Evolutionary conservation across 2,329 filamentous ascomycete species (phyloP), one percentile per base, ranked within the genome.

Genomic region (Fusarium verticillioides): DNA sequence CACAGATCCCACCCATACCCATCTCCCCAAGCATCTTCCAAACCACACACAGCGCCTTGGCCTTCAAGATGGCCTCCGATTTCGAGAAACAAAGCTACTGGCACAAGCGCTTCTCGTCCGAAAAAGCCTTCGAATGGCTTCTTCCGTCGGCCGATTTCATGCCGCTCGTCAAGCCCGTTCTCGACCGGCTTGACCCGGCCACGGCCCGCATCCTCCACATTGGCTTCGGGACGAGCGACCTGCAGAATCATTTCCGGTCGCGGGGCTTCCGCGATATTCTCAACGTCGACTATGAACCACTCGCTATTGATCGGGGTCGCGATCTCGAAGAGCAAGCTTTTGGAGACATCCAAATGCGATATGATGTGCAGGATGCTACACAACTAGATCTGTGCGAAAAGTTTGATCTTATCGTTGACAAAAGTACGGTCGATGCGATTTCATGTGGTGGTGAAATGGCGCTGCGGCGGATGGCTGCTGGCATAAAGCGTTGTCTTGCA

Each of bases 51-150:
- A 50, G 58, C 30, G 62, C 65, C 32, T 63, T 72, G 39, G 42
- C 49, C 58, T 63, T 67, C 40, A 64, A 65, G 53, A 79, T 81
- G 78, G 72, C 75, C 28, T 65, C 79, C 60, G 83, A 86, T 60
- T 87, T 85, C 63, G 85, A 87, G 40, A 84, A 87, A 44, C 83
- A 85, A 72, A 83, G 81, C 68, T 88, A 87, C 75, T 88, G 86
- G 86, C 84, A 81, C 60, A 66, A 82, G 10, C 84, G 86, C 32
- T 88, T 87, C 80, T 63, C 78, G 21, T 79, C 79, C 19, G 86
- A 88, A 73, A 80, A 78, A 10, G 75, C 81, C 15, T 87, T 87
- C 63, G 86, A 87, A 73, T 88, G 86, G 86, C 81, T 87, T 21
- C 69, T 82, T 19, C 68, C 83, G 5, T 87, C 86, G 0, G 66